Evolutionary conservation across 2,329 filamentous ascomycete genomes (phyloP), one percentile per base, ranked within the genome.

Genomic region (Coleophoma crateriformis): DNA sequence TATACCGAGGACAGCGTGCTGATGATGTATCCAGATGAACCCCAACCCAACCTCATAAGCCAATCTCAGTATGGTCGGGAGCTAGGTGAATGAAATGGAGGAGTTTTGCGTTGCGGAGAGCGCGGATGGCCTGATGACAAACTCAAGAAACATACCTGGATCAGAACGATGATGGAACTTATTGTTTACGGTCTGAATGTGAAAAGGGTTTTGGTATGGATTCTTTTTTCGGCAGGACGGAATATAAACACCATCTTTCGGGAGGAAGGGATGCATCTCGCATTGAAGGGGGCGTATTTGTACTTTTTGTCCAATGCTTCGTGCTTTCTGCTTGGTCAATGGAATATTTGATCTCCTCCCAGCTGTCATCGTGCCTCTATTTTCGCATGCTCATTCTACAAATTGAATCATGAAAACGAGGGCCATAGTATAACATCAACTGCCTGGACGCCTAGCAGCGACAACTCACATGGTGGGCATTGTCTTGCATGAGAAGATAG

Each of bases 31-130:
- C 50, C 59, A 88, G 87, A 91, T 91, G 87, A 91, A 91, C 84
- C 86, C 87, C 73, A 90, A 90, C 82, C 87, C 87, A 67, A 83
- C 82, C 70, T 70, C 82, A 65, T 89, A 87, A 76, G 65, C 51
- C 48, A 58, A 53, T 47, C 15, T 49, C 47, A 46, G 52, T 49
- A 49, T 44, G 49, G 44, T 56, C 34, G 59, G 50, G 49, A 47
- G 49, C 48, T 48, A 40, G 34, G 48, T 38, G 35, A 17, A 38
- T 38, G 35, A 38, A 32, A 42, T 41, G 38, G 34, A 27, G 27
- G 27, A 27, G 27, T 27, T 27, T 43, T 47, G 42, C 52, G 50
- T 52, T 49, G 46, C 47, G 46, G 48, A 52, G 50, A 46, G 52
- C 50, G 27, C 27, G 27, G 27, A 27, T 27, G 27, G 27, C 27